Evolutionary conservation across 2,329 filamentous ascomycete genomes (phyloP), one percentile per base, ranked within the genome.

Genomic region (Sporothrix variecibatus): DNA sequence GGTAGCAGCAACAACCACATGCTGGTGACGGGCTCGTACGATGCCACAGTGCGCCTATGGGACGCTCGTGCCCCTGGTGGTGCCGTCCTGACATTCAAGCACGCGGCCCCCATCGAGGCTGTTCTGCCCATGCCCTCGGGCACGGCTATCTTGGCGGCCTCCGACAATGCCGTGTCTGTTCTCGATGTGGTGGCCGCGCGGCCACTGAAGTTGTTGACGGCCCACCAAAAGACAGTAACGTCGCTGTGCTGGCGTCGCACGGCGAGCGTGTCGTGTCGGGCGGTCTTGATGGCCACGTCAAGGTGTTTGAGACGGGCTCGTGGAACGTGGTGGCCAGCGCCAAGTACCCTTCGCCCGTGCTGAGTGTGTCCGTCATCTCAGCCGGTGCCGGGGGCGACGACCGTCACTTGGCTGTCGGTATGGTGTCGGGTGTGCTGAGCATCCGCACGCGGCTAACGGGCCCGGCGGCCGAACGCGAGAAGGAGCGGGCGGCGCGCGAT

Each of bases 181-280:
- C 87, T 99, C 76, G 96, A 99, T 81, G 88, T 99, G 62, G 92
- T 98, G 20, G 95, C 95, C 69, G 96, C 93, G 34, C 94, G 94
- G 80, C 94, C 95, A 4, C 86, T 97, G 74, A 92, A 94, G 78
- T 86, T 97, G 80, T 91, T 99, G 76, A 92, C 91, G 78, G 98
- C 97, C 81, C 96, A 99, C 83, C 96, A 99, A 81, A 99, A 98
- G 89, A 97, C 96, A 0, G 95, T 99, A 75, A 98, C 96, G 0
- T 91, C 93, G 8, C 87, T 99, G 72, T 91, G 92, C 71, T 97
- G 46, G 95, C 94, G 8, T 95, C 94, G 62, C 90, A 93, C 78
- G 93, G 93, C 65, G 90, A 90, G 70, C 90, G 96, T 70, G 87
- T 99, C 73, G 89, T 99, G 72, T 95, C 92, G 77, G 96, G 94